phyloP scores from a whole-genome alignment of 208 protist species.

The Willaertia magna region DNA sequence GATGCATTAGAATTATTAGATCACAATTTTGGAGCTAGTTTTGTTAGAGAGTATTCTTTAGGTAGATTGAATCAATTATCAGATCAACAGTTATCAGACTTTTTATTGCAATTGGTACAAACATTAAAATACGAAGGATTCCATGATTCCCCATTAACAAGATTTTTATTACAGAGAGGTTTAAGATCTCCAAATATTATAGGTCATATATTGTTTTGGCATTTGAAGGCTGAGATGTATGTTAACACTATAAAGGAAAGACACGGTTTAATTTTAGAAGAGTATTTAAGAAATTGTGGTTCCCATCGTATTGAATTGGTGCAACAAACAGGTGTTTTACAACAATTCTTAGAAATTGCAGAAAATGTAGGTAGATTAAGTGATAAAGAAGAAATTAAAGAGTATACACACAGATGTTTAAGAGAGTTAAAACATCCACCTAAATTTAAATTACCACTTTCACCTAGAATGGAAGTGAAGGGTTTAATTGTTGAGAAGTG shows the following conservation, averaged over 20 bases:
- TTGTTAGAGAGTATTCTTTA: constrained; percentile 35
- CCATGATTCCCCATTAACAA: constrained; percentile 50
- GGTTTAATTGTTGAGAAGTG: constrained; percentile 61
- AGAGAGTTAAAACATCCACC: constrained; percentile 38
- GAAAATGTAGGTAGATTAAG: constrained; percentile 24
- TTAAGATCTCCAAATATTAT: constrained; percentile 54
- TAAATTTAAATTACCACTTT: constrained; percentile 49
- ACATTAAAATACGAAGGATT: constrained; percentile 67
- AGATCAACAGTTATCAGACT: constrained; percentile 50
- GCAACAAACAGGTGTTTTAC: constrained; percentile 33
- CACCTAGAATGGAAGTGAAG: constrained; percentile 50
- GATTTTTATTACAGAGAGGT: constrained; percentile 52
- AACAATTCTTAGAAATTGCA: constrained; percentile 44
- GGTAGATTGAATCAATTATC: constrained; percentile 41
- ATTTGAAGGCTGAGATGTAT: constrained; percentile 63
- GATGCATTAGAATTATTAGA: constrained; percentile 62
- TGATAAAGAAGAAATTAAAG: neutral
- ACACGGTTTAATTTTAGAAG: constrained; percentile 60
- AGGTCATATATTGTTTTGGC: constrained; percentile 64
- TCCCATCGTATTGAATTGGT: neutral
- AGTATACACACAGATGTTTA: neutral
- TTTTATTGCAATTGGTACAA: constrained; percentile 61
- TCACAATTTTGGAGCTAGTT: constrained; percentile 15
- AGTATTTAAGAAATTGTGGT: neutral
- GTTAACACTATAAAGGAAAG: constrained; percentile 51